Percentiles rank a stretch among this genome's conserved stretches.
These are phyloP conservation scores for Paradendryphiella salina DNA, from an alignment of 2,329 filamentous ascomycete species.

Conservation along the genomic window DNA sequence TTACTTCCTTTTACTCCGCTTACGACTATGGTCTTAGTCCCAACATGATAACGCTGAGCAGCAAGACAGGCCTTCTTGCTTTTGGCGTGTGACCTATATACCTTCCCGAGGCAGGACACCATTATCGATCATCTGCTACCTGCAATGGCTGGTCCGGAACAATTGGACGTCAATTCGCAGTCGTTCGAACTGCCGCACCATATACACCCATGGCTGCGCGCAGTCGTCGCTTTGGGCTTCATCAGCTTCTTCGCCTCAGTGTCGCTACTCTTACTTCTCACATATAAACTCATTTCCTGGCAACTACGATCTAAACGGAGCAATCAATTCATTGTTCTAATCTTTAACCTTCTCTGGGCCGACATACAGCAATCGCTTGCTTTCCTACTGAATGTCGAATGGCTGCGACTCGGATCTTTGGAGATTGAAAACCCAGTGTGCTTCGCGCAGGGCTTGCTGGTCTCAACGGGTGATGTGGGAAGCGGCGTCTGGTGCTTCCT, in stretches of 20 bases:
- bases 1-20: constrained; percentile 4
- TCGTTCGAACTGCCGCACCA: constrained; percentile 42
- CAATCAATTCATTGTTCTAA: constrained; percentile 71
- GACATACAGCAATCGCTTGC: constrained; percentile 68
- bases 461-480: constrained; percentile 67
- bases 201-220: constrained; percentile 50
- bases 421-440: constrained; percentile 60
- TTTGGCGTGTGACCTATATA: constrained; percentile 20
- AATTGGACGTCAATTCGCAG: constrained; percentile 32
- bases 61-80: constrained; percentile 12
- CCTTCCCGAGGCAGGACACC: not conserved
- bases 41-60: constrained; percentile 25
- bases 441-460: constrained; percentile 68
- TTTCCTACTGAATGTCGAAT: constrained; percentile 65
- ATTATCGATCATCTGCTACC: not conserved
- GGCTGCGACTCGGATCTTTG: constrained; percentile 60
- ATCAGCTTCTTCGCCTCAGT: constrained; percentile 53
- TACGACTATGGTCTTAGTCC: constrained; percentile 5
- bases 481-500: constrained; percentile 68
- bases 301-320: constrained; percentile 41
- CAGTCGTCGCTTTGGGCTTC: constrained; percentile 53
- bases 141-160: constrained; percentile 27
- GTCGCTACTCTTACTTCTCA: constrained; percentile 51
- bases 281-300: constrained; percentile 52
- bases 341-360: constrained; percentile 69